Conservation (phyloP, 2,329 filamentous ascomycete species). For the Apiospora phragmitis region DNA sequence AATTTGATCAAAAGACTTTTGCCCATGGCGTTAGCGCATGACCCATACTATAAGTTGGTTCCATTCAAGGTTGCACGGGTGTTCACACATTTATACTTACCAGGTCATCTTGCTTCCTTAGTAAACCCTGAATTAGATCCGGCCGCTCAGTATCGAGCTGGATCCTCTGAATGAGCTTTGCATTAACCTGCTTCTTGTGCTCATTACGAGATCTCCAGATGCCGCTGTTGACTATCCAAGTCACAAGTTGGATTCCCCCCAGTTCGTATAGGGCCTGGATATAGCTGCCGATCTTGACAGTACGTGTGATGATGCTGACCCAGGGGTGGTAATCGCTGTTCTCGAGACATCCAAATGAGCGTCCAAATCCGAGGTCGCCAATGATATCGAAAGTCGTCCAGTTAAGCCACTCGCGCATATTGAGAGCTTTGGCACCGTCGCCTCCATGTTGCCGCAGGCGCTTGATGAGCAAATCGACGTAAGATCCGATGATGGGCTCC, state of each 20-base stretch:
- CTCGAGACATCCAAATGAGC: slow-evolving; percentile 39
- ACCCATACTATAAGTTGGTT: no score
- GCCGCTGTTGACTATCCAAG: slow-evolving; percentile 16
- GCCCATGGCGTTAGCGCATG: background rate
- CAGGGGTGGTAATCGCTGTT: slow-evolving; percentile 36
- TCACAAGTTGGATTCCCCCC: slow-evolving; percentile 19
- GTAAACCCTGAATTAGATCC: slow-evolving; percentile 34
- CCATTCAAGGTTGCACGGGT: background rate
- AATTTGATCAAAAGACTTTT: background rate
- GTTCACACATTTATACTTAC: background rate
- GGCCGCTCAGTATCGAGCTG: slow-evolving; percentile 28
- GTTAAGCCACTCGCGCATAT: slow-evolving; percentile 41
- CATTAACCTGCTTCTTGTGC: slow-evolving; percentile 22
- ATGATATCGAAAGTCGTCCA: slow-evolving; percentile 44
- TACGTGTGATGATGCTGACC: slow-evolving; percentile 31
- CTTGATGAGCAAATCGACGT: slow-evolving; percentile 37
- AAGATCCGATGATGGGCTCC: slow-evolving; percentile 38
- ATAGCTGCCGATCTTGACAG: slow-evolving; percentile 24
- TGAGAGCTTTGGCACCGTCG: slow-evolving; percentile 20
- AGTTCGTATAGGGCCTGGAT: slow-evolving; percentile 21
- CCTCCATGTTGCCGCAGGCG: slow-evolving; percentile 21
- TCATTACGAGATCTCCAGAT: slow-evolving; percentile 21
- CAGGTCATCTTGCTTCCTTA: slow-evolving; percentile 26
- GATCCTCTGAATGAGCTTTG: slow-evolving; percentile 29
- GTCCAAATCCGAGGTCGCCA: slow-evolving; percentile 48